phyloP scores from a whole-genome alignment of 306 rosid genomes.

The Gleditsia sinensis region DNA sequence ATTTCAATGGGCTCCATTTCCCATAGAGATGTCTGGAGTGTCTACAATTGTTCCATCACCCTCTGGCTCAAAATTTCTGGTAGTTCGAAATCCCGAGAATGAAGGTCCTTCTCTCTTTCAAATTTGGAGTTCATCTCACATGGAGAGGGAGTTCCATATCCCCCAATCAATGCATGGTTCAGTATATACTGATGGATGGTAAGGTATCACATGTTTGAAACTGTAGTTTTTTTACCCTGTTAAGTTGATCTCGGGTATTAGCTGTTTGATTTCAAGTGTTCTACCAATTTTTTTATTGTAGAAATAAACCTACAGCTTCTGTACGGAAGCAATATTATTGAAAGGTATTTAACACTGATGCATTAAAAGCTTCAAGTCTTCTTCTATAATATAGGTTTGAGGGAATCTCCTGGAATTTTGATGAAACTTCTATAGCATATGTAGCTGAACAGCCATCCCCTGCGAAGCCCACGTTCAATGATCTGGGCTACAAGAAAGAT shows the following conservation, averaged over 20 bases:
- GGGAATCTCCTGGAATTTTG: slow-evolving; percentile 62
- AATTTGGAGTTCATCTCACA: too few relatives aligned
- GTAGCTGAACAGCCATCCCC: slow-evolving; percentile 63
- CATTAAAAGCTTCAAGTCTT: too few relatives aligned
- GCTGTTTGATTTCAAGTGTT: background rate
- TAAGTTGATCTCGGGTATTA: background rate
- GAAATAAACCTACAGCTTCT: background rate
- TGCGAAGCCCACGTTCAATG: slow-evolving; percentile 55
- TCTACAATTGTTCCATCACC: slow-evolving; percentile 78
- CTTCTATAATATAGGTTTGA: slow-evolving; percentile 48
- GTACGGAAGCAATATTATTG: background rate
- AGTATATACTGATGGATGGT: slow-evolving; percentile 83
- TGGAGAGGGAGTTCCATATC: slow-evolving; percentile 65
- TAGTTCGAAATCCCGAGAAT: too few relatives aligned
- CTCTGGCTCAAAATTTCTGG: slow-evolving; percentile 65
- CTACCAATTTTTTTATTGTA: background rate
- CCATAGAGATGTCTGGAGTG: slow-evolving; percentile 68
- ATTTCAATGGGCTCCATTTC: too few relatives aligned
- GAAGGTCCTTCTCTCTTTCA: too few relatives aligned
- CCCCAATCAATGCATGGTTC: slow-evolving; percentile 78
- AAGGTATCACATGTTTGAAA: slow-evolving; percentile 2
- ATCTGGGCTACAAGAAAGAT: slow-evolving; percentile 47
- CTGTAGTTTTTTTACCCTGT: background rate
- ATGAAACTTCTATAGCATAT: slow-evolving; percentile 60
- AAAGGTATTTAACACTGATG: background rate